Conservation (phyloP, 2,329 filamentous ascomycete genomes). For the Exophiala aquamarina region DNA sequence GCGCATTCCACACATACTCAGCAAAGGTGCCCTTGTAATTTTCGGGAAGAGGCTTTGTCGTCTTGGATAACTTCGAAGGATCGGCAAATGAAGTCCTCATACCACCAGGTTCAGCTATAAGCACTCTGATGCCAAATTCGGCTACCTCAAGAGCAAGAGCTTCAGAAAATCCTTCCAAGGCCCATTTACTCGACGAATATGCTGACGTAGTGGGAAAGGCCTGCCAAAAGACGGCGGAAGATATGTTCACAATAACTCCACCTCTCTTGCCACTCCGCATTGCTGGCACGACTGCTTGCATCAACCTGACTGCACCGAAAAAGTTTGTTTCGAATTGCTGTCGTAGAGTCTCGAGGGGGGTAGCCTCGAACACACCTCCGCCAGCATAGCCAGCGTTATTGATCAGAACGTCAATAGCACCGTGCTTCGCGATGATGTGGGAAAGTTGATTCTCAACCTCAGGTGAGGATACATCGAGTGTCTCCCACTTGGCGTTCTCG, state of each 20-base stretch:
- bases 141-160: slow-evolving; percentile 38
- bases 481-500: slow-evolving; percentile 20
- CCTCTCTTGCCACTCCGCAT: slow-evolving; percentile 15
- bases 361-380: slow-evolving; percentile 21
- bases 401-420: no score
- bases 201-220: slow-evolving; percentile 29
- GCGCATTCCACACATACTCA: slow-evolving; percentile 6
- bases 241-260: slow-evolving; percentile 21
- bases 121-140: slow-evolving; percentile 36
- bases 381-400: background rate
- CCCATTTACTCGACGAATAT: slow-evolving; percentile 41
- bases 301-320: slow-evolving; percentile 22
- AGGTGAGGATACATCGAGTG: slow-evolving; percentile 8
- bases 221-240: slow-evolving; percentile 11
- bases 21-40: slow-evolving; percentile 13
- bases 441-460: slow-evolving; percentile 12
- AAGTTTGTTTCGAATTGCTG: slow-evolving; percentile 25
- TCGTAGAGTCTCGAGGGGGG: slow-evolving; percentile 10
- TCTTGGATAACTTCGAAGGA: slow-evolving; percentile 10
- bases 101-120: slow-evolving; percentile 45
- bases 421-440: no score
- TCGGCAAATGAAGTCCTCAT: slow-evolving; percentile 44
- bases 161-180: slow-evolving; percentile 42
- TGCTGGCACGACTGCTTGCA: slow-evolving; percentile 17
- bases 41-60: slow-evolving; percentile 12